A percentile compares a stretch with the other conserved stretches of the same genome.
Conservation (phyloP, 2,329 filamentous ascomycete species). For the Atkinsonella texensis region DNA sequence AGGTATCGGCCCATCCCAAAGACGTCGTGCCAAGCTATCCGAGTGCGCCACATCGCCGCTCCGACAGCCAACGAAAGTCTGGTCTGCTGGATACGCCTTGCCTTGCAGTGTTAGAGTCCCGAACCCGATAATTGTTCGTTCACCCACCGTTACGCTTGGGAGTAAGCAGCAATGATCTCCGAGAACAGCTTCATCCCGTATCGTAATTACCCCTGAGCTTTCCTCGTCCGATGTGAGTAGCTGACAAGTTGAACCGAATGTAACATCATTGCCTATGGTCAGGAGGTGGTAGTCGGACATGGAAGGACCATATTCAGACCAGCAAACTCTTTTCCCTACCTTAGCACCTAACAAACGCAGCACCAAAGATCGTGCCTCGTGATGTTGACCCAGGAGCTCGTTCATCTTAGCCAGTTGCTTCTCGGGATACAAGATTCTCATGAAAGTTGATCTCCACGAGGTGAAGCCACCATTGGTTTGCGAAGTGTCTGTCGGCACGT, state of each 20-base stretch:
- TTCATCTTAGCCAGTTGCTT: constrained; percentile 33
- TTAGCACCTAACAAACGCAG: constrained; percentile 37
- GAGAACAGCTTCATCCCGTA: constrained; percentile 40
- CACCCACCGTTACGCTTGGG: constrained; percentile 37
- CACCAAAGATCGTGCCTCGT: constrained; percentile 38
- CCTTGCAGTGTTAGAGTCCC: constrained; percentile 37
- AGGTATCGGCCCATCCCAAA: constrained; percentile 13
- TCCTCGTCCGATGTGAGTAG: constrained; percentile 39
- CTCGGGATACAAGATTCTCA: constrained; percentile 31
- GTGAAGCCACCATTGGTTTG: constrained; percentile 22
- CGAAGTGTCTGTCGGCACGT: constrained; percentile 20
- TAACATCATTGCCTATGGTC: constrained; percentile 43
- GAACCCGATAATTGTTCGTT: constrained; percentile 38
- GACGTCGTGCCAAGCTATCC: constrained; percentile 21
- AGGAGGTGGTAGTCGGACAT: constrained; percentile 43
- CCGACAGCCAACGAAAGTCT: constrained; percentile 41
- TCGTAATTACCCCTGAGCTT: constrained; percentile 33
- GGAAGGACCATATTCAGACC: constrained; percentile 42
- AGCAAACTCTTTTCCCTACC: constrained; percentile 41
- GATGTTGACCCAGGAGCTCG: constrained; percentile 39
- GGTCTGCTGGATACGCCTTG: constrained; percentile 29
- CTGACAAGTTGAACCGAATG: constrained; percentile 43
- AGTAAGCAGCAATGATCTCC: constrained; percentile 41
- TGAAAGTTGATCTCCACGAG: constrained; percentile 31
- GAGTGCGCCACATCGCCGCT: constrained; percentile 28